A percentile compares a stretch with the other conserved stretches of the same genome.
Conservation (phyloP, 768 basidiomycete species). For the Mycena metata region DNA sequence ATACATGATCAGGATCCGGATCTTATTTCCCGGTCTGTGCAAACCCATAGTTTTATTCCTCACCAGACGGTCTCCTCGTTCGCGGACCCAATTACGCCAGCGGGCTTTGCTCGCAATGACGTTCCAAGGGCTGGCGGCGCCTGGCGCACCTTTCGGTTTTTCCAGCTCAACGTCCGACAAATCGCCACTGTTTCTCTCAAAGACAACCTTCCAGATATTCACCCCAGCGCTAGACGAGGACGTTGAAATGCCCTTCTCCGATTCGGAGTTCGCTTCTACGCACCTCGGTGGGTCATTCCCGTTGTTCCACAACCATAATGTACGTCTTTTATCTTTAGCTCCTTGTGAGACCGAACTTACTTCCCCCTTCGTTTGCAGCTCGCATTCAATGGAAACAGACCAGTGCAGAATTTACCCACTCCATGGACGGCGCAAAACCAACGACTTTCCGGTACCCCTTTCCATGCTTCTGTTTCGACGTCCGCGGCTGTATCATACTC, state of each 20-base stretch:
- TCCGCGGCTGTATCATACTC: no score
- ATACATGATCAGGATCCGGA: not conserved
- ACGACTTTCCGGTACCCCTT: no score
- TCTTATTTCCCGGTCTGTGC: not conserved
- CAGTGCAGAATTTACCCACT: no score
- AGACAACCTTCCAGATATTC: not conserved
- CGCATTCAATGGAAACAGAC: not conserved
- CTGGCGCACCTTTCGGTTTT: no score
- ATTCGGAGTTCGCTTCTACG: not conserved
- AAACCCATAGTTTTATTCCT: not conserved
- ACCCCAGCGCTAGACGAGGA: slow-evolving; percentile 2
- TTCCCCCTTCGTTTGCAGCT: not conserved
- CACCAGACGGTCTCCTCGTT: not conserved
- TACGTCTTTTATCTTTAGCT: not conserved
- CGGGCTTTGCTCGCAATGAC: not conserved
- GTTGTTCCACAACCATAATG: not conserved
- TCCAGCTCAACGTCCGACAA: not conserved
- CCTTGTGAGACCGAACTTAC: not conserved
- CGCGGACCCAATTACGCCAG: not conserved
- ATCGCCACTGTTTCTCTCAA: not conserved
- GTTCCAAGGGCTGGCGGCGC: no score
- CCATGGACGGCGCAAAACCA: no score
- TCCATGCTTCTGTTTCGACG: no score
- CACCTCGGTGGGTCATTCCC: not conserved
- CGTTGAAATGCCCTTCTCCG: slow-evolving; percentile 22